These are phyloP conservation scores for Globisporangium nagaii DNA, from an alignment of 352 stramenopile genomes.

Conservation along the genomic window DNA sequence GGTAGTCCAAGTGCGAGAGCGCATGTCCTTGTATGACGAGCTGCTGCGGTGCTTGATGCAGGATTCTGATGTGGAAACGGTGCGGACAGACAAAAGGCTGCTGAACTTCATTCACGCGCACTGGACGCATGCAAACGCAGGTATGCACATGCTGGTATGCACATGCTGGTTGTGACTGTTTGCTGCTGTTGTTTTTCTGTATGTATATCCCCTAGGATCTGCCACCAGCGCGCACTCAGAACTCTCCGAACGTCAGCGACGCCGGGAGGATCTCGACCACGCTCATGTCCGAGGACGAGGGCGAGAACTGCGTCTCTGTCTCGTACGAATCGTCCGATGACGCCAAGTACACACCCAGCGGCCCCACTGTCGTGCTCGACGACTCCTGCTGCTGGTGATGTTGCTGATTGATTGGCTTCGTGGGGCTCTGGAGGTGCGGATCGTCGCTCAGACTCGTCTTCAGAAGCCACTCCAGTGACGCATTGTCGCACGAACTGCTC, in stretches of 20 bases:
- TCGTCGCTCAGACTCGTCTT: conserved; percentile 49
- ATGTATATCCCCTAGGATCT: not conserved
- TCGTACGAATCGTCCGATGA: conserved; percentile 36
- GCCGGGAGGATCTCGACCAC: conserved; percentile 24
- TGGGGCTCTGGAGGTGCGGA: not conserved
- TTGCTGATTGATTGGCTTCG: not conserved
- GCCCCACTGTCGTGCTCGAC: conserved; percentile 6
- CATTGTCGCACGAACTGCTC: conserved; percentile 19
- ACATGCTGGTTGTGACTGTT: conserved; percentile 1
- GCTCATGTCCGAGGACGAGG: conserved; percentile 28
- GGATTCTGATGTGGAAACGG: no score
- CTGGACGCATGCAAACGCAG: no score
- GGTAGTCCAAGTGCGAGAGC: no score
- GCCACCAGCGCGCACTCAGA: conserved; percentile 14
- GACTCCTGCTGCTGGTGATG: conserved; percentile 3
- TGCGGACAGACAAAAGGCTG: not conserved
- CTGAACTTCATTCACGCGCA: not conserved
- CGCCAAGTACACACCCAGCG: conserved; percentile 43
- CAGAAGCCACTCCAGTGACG: conserved; percentile 60
- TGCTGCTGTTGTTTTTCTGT: not conserved
- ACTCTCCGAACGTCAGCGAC: conserved; percentile 28
- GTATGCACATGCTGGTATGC: not conserved
- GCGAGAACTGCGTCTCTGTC: conserved; percentile 18
- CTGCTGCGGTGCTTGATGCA: no score
- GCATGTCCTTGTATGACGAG: no score